A percentile compares a stretch with the other conserved stretches of the same genome.
Evolutionary conservation across 1,284 basidiomycete species (phyloP).

Genomic region (Leccinum ponderosum): DNA sequence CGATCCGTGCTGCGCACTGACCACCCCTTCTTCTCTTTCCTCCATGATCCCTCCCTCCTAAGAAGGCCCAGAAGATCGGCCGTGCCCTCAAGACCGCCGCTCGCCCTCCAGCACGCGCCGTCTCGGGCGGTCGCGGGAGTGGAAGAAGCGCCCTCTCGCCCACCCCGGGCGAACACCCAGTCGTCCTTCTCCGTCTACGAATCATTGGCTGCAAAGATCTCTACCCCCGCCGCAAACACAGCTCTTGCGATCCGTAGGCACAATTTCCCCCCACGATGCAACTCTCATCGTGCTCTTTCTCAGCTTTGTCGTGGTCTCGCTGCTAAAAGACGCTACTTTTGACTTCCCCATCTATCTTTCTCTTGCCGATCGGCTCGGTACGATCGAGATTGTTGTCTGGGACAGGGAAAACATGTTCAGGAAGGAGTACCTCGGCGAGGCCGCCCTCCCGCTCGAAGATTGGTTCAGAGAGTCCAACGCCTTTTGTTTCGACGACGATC

Average conservation of each 20-base stretch:
- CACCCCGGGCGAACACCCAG: conserved; percentile 58
- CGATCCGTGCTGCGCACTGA: conserved; percentile 11
- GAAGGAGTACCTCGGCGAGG: conserved; percentile 95
- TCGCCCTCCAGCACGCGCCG: conserved; percentile 41
- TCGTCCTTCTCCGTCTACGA: conserved; percentile 67
- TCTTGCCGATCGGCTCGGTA: conserved; percentile 71
- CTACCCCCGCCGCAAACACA: conserved; percentile 61
- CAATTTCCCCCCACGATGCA: neutral
- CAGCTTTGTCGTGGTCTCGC: conserved; percentile 73
- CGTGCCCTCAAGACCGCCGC: conserved; percentile 50
- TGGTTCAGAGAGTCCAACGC: conserved; percentile 70
- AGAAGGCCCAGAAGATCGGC: conserved; percentile 48
- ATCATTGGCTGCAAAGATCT: conserved; percentile 64
- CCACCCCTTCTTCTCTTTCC: neutral
- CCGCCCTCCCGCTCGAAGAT: conserved; percentile 70
- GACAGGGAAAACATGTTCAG: conserved; percentile 81
- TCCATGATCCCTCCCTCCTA: conserved; percentile 36
- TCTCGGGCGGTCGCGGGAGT: conserved; percentile 41
- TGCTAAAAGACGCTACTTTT: conserved; percentile 81
- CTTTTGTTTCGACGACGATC: conserved; percentile 55
- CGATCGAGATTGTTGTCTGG: conserved; percentile 89
- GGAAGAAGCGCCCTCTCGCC: conserved; percentile 49
- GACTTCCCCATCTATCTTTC: conserved; percentile 83
- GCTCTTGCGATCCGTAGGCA: conserved; percentile 74
- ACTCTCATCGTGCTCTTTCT: conserved; percentile 2